Evolutionary conservation across 2,329 filamentous ascomycete genomes (phyloP), one percentile per base, ranked within the genome.

Genomic region (Pestalotiopsis sp.): DNA sequence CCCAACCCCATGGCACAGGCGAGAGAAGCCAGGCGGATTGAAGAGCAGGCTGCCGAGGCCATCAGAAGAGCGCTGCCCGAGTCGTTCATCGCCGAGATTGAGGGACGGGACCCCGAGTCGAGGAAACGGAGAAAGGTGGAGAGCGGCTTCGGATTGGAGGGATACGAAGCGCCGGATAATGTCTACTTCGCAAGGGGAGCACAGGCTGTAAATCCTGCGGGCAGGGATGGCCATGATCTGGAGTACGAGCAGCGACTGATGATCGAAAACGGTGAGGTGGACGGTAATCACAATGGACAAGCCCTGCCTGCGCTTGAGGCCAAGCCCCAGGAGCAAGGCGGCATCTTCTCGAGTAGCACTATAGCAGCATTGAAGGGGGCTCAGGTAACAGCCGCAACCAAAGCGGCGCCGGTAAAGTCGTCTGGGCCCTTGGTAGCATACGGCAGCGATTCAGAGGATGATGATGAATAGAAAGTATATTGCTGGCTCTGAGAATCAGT

Each of bases 1-100:
- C 96, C 96, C 1, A 99, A 99, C 74, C 96, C 96, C 0, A 91
- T 96, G 84, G 94, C 95, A 2, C 94, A 97, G 79, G 97, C 97
- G 72, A 88, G 97, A 70, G 96, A 99, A 81, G 95, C 92, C 2
- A 87, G 92, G 52, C 87, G 92, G 56, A 92, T 99, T 70, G 96
- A 99, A 78, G 96, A 99, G 77, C 96, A 99, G 79, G 96, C 96
- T 2, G 96, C 96, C 0, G 96, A 98, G 76, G 97, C 96, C 1
- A 94, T 99, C 68, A 86, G 96, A 20, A 87, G 92, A 72, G 95
- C 96, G 0, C 83, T 99, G 4, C 96, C 96, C 0, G 94, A 92
- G 0, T 93, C 94, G 36, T 98, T 96, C 72, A 91, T 99, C 0
- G 94, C 94, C 0, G 94, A 99, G 83, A 91, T 99, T 62, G 96